A percentile compares a stretch with the other conserved stretches of the same genome.
Conservation (phyloP, 2,329 filamentous ascomycete species). For the Trichoderma hamatum region DNA sequence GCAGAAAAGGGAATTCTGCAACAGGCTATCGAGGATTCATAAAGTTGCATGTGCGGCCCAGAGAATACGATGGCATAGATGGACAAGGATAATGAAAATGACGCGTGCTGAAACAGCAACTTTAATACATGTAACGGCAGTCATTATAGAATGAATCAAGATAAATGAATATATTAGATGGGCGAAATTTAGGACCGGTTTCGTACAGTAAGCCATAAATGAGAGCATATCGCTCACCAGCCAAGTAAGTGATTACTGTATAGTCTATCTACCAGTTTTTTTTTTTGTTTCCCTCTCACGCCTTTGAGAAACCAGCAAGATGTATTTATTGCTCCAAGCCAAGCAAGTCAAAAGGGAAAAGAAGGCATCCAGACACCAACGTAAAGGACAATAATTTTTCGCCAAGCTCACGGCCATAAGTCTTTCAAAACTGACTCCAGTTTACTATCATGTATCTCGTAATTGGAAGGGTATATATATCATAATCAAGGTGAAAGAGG, state of each 20-base stretch:
- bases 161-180: too few relatives aligned
- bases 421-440: background rate
- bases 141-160: background rate
- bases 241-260: background rate
- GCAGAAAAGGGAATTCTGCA: conserved; percentile 66
- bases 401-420: background rate
- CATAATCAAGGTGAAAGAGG: background rate
- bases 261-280: background rate
- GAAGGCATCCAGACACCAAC: background rate
- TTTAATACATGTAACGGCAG: background rate
- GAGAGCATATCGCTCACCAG: background rate
- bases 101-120: background rate
- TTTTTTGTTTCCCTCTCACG: background rate
- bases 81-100: background rate
- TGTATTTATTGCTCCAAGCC: background rate
- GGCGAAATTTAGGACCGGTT: background rate
- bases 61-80: background rate
- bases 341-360: background rate
- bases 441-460: background rate
- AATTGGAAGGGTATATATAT: background rate
- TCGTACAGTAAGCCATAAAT: background rate
- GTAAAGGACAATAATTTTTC: background rate
- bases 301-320: background rate
- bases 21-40: conserved; percentile 39
- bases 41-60: background rate